Evolutionary conservation across 129 eudicot species (phyloP), one percentile per base, ranked within the genome.

Genomic region (Pulicaria dysenterica): DNA sequence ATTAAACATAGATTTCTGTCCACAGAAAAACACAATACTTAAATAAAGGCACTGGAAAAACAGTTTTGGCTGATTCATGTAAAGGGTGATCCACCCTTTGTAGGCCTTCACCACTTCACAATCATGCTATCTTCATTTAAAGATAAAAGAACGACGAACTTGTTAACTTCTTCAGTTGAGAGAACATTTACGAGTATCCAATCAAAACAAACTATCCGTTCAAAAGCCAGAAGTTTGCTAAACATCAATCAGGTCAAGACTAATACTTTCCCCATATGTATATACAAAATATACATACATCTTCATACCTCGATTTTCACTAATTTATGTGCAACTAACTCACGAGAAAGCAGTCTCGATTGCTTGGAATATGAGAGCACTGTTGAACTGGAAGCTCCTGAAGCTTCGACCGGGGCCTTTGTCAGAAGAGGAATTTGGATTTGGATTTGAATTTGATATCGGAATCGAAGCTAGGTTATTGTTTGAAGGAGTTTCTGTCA

Each of bases 341-440:
- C 67, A 78, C 14, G 72, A 65, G 70, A 92, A 92, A 12, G 78
- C 84, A 13, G 83, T 44, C 6, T 92, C 96, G 73, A 92, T 86
- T 49, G 96, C 92, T 67, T 72, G 90, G 14, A 87, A 43, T 43
- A 93, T 78, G 8, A 81, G 79, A 24, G 64, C 84, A 4, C 81
- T 79, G 61, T 94, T 95, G 31, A 94, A 84, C 64, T 80, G 86
- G 57, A 90, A 94, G 71, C 80, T 94, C 74, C 86, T 72, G 75
- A 94, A 90, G 91, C 89, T 90, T 64, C 74, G 79, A 12, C 89
- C 93, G 3, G 95, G 90, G 8, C 77, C 82, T 45, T 78, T 62
- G 15, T 79, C 94, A 8, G 87, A 42, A n/a, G 47, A 49, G 37
- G 5, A 5, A 1, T 24, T 56, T 19, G 84, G 47, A 1, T 24